Evolutionary conservation across 352 stramenopile genomes (phyloP).

Genomic region (Globisporangium lucens): DNA sequence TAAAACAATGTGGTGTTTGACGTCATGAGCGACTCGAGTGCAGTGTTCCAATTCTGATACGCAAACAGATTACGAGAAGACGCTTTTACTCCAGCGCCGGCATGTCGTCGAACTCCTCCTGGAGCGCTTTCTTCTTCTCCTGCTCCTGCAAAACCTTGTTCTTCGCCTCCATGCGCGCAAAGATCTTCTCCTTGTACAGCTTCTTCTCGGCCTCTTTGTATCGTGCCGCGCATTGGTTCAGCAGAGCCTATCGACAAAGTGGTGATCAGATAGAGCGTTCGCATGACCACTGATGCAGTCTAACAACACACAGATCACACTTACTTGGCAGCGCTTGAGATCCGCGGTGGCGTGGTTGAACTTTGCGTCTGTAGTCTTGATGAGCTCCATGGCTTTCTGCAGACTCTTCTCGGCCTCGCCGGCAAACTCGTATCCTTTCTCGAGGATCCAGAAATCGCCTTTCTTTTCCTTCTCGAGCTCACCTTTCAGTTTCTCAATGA

Average conservation of each 20-base stretch:
- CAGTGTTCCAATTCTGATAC: neutral
- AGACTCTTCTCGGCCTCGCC: slow-evolving; percentile 74
- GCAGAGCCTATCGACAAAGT: slow-evolving; percentile 31
- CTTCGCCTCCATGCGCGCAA: slow-evolving; percentile 77
- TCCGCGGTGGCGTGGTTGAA: slow-evolving; percentile 55
- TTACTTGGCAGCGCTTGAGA: slow-evolving; percentile 64
- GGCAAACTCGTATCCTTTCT: slow-evolving; percentile 77
- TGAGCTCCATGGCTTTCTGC: slow-evolving; percentile 51
- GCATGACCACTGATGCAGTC: neutral
- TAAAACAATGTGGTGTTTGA: neutral
- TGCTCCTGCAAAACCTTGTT: slow-evolving; percentile 73
- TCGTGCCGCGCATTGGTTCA: slow-evolving; percentile 55
- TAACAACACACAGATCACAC: neutral
- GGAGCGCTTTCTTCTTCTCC: slow-evolving; percentile 60
- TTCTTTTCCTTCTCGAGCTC: slow-evolving; percentile 80
- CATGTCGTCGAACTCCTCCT: slow-evolving; percentile 84
- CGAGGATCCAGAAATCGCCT: slow-evolving; percentile 85
- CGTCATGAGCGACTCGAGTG: neutral
- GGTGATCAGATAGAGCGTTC: neutral
- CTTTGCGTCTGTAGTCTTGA: slow-evolving; percentile 38
- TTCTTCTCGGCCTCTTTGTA: slow-evolving; percentile 89
- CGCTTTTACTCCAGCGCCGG: slow-evolving; percentile 54
- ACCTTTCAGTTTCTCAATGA: slow-evolving; percentile 74
- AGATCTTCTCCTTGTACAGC: slow-evolving; percentile 88
- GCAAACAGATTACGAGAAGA: neutral